Percentiles rank a stretch among this genome's conserved stretches.
Evolutionary conservation across 2,329 filamentous ascomycete genomes (phyloP).

Genomic region (Cadophora sp.): DNA sequence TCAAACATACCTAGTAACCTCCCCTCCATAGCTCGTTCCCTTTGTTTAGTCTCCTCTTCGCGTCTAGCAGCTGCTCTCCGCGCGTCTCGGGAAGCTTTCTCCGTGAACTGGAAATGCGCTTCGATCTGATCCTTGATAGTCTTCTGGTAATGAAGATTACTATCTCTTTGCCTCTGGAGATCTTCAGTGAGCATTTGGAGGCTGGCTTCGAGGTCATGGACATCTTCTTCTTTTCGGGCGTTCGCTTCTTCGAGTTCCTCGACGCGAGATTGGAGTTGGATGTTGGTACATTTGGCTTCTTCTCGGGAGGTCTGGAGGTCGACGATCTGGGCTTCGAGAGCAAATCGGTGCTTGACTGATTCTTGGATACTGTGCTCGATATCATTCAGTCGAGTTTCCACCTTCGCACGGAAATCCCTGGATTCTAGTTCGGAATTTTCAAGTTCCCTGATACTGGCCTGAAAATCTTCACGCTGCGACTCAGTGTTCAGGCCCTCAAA

Average conservation of each 20-base stretch:
- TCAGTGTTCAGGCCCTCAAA: not conserved
- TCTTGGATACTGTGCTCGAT: not conserved
- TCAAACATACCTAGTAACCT: not conserved
- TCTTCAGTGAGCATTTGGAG: slow-evolving; percentile 20
- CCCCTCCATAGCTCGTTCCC: not conserved
- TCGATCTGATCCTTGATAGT: slow-evolving; percentile 21
- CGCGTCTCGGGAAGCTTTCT: not conserved
- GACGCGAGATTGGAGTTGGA: not conserved
- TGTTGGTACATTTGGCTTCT: not conserved
- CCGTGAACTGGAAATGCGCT: slow-evolving; percentile 15
- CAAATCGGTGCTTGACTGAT: not conserved
- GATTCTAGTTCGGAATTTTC: not conserved
- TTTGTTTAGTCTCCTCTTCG: not conserved
- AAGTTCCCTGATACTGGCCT: slow-evolving; percentile 2
- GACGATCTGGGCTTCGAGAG: not conserved
- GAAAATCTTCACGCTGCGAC: not conserved
- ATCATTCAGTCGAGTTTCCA: not conserved
- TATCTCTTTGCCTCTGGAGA: slow-evolving; percentile 16
- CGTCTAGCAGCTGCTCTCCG: slow-evolving; percentile 2
- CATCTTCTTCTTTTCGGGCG: not conserved
- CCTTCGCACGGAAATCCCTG: not conserved
- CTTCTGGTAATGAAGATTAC: slow-evolving; percentile 12
- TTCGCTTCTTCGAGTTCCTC: slow-evolving; percentile 6
- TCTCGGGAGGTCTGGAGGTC: not conserved
- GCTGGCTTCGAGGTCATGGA: slow-evolving; percentile 20